These are phyloP conservation scores for Picochlorum sp. DNA, from an alignment of 139 green algal species.

Conservation along the genomic window DNA sequence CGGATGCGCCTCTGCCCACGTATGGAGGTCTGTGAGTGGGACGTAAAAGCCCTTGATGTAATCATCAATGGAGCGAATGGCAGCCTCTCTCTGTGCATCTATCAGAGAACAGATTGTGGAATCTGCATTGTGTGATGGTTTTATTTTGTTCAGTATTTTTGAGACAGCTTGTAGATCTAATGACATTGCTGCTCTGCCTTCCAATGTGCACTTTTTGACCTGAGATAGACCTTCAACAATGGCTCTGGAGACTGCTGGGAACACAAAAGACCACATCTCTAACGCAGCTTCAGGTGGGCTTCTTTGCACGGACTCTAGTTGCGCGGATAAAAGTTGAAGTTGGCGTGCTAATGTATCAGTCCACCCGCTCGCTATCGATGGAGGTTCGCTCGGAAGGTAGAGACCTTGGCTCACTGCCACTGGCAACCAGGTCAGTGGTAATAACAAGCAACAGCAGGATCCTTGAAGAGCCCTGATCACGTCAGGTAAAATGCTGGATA, in stretches of 20 bases:
- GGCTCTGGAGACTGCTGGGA: not conserved
- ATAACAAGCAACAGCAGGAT: no score
- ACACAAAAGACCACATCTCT: conserved; percentile 47
- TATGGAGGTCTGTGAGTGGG: conserved; percentile 39
- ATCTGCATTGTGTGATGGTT: conserved; percentile 7
- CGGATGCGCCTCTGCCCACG: conserved; percentile 47
- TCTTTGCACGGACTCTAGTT: conserved; percentile 13
- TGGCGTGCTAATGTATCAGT: no score
- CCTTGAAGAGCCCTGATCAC: no score
- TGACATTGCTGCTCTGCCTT: conserved; percentile 56
- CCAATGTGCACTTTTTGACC: conserved; percentile 46
- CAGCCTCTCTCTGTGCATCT: not conserved
- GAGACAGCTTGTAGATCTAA: conserved; percentile 36
- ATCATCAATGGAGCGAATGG: conserved; percentile 39
- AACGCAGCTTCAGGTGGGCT: not conserved
- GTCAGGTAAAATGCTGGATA: no score
- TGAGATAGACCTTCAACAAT: conserved; percentile 46
- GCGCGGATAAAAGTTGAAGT: conserved; percentile 20
- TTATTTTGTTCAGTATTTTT: conserved; percentile 6
- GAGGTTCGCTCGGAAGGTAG: no score
- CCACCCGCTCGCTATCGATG: no score
- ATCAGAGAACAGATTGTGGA: no score
- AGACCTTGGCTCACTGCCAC: no score
- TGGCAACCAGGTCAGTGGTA: no score
- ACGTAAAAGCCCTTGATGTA: conserved; percentile 64